Conservation (phyloP, 75 land plant species). For the Cunninghamia lanceolata region DNA sequence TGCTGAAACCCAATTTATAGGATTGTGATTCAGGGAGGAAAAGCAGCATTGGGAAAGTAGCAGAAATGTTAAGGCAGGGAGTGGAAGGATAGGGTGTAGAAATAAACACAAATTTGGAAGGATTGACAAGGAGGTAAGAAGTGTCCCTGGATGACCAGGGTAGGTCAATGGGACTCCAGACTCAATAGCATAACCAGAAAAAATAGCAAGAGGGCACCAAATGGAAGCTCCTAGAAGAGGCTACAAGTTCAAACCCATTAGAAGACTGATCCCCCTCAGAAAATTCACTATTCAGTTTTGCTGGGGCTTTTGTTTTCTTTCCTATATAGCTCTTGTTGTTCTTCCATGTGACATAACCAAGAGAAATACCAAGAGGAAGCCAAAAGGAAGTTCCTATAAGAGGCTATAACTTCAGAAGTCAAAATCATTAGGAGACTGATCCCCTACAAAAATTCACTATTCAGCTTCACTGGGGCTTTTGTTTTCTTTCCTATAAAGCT, state of each 20-base stretch:
- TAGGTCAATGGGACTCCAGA: neutral
- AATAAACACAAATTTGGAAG: neutral
- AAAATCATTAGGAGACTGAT: too few species aligned
- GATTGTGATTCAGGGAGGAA: neutral
- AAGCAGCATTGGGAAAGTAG: neutral
- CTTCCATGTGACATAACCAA: neutral
- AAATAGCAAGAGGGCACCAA: neutral
- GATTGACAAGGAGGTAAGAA: neutral
- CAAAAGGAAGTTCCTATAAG: too few species aligned
- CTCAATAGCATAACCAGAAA: neutral
- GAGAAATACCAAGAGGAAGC: too few species aligned
- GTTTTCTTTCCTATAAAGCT: too few species aligned
- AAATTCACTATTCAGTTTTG: neutral
- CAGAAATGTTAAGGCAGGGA: neutral
- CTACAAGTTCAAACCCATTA: neutral
- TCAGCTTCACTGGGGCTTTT: too few species aligned
- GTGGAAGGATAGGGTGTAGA: neutral
- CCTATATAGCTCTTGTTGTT: neutral
- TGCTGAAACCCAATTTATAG: neutral
- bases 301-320: neutral
- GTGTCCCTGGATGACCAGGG: neutral
- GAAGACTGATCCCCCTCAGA: neutral
- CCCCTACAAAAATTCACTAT: too few species aligned
- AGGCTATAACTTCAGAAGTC: too few species aligned
- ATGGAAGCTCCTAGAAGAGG: too few species aligned